Evolutionary conservation across 2,329 filamentous ascomycete species (phyloP).

Genomic region (Trichophyton benhamiae): DNA sequence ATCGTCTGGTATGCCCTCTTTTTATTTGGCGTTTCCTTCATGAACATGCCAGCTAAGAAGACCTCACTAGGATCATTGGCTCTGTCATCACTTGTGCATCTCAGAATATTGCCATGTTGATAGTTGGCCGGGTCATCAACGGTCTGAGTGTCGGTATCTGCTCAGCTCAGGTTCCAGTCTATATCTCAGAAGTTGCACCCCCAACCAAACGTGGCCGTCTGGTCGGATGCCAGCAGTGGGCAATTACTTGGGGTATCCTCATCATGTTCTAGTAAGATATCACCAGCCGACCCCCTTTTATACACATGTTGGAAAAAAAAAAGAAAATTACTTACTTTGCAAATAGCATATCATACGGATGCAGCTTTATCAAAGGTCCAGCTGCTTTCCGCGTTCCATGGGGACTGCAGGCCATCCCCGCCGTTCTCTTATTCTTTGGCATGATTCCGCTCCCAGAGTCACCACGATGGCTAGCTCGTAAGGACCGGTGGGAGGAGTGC

Average conservation of each 20-base stretch:
- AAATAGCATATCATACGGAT: slow-evolving; percentile 44
- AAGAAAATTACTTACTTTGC: not conserved
- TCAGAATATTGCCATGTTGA: slow-evolving; percentile 51
- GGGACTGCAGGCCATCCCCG: slow-evolving; percentile 53
- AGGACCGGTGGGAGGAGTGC: slow-evolving; percentile 47
- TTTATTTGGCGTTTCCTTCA: slow-evolving; percentile 3
- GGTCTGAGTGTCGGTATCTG: slow-evolving; percentile 33
- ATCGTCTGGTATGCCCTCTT: slow-evolving; percentile 34
- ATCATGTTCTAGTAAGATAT: slow-evolving; percentile 47
- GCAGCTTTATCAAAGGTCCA: slow-evolving; percentile 43
- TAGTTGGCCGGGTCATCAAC: slow-evolving; percentile 31
- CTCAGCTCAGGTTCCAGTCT: slow-evolving; percentile 32
- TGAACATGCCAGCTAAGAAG: not conserved
- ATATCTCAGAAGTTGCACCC: slow-evolving; percentile 29
- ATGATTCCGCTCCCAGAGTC: slow-evolving; percentile 45
- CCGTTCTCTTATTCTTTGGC: slow-evolving; percentile 44
- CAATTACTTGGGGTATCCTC: slow-evolving; percentile 36
- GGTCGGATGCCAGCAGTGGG: slow-evolving; percentile 32
- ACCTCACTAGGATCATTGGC: slow-evolving; percentile 37
- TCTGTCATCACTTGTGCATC: slow-evolving; percentile 50
- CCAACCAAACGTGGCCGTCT: slow-evolving; percentile 33
- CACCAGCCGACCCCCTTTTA: not conserved
- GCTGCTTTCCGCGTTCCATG: slow-evolving; percentile 53
- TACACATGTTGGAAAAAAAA: not conserved
- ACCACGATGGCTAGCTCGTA: slow-evolving; percentile 51